Percentiles rank a stretch among this genome's conserved stretches.
Evolutionary conservation across 257 asterid species (phyloP).

Genomic region (Nicotiana sylvestris): DNA sequence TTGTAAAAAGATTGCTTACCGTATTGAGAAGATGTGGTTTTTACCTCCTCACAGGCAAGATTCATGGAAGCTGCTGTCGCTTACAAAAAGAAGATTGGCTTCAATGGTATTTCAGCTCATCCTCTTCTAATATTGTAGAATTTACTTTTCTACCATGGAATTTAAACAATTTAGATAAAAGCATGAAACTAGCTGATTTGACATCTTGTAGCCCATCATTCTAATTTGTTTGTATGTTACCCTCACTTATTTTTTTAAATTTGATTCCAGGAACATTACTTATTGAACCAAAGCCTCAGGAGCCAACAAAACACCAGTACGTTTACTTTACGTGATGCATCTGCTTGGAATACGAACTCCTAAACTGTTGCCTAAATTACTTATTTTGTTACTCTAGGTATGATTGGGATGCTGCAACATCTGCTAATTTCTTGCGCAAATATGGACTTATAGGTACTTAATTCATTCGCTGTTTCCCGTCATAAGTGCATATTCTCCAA

Average conservation of each 20-base stretch:
- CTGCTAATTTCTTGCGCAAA: conserved; percentile 90
- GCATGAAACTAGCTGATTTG: background rate
- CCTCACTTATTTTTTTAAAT: background rate
- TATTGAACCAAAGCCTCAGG: conserved; percentile 99
- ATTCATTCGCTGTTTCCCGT: background rate
- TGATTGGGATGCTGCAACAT: conserved; percentile 99
- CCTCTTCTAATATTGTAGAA: background rate
- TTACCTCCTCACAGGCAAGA: conserved; percentile 56
- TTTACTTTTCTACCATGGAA: background rate
- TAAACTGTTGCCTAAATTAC: background rate
- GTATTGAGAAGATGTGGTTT: background rate
- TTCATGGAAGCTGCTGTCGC: conserved; percentile 90
- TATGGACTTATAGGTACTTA: conserved; percentile 73
- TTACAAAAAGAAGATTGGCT: conserved; percentile 94
- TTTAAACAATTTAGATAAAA: background rate
- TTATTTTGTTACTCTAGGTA: conserved; percentile 45
- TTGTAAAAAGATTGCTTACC: background rate
- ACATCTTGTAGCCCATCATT: background rate
- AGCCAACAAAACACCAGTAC: conserved; percentile 96
- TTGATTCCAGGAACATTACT: conserved; percentile 72
- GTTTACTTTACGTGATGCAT: conserved; percentile 6
- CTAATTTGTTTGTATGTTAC: background rate
- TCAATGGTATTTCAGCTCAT: conserved; percentile 57
- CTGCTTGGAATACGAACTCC: background rate
- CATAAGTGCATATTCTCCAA: background rate